Evolutionary conservation across 2,329 filamentous ascomycete species (phyloP), one percentile per base, ranked within the genome.

Genomic region (Hortaea sp.): DNA sequence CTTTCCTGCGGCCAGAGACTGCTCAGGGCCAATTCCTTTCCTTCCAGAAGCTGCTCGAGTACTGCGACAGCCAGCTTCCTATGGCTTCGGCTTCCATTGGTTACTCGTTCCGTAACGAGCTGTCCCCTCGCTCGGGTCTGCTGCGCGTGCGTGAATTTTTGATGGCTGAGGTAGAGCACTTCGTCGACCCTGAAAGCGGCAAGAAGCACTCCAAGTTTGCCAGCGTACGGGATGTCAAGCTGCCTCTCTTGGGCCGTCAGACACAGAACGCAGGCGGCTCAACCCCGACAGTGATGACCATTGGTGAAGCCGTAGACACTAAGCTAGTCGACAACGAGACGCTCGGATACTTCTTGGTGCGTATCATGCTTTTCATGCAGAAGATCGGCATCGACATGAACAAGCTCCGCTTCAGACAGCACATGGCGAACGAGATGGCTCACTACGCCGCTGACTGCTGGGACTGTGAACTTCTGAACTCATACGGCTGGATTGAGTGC

Each of bases 101-200:
- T 69, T 95, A 95, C 70, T 95, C 90, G 1, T 97, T 95, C 78
- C 82, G 92, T 60, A 98, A 98, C 66, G 92, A 98, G 65, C 95
- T 98, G 58, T 95, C 92, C 0, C 92, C 92, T 7, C 81, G 92
- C 46, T 80, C 87, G 53, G 92, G 92, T 69, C 81, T 98, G 37
- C 72, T 98, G 48, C 85, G 92, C 58, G 92, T 98, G 39, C 86
- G 92, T 59, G 92, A 98, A 67, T 97, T 98, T 71, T 71, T 95
- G 59, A 97, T 98, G 92, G 92, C 90, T 27, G 92, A 98, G 70
- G 95, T 98, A 58, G 92, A 98, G 73, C 92, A 98, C 68, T 98
- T 87, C 63, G 92, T 98, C 56, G 92, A 98, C 61, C 92, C 92
- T 7, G 76, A 92, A 61, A 81, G 88, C 63, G 88, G 88, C 69